Base-by-base conservation (phyloP, 2,329 filamentous ascomycete species). In the Talaromyces sp. region DNA sequence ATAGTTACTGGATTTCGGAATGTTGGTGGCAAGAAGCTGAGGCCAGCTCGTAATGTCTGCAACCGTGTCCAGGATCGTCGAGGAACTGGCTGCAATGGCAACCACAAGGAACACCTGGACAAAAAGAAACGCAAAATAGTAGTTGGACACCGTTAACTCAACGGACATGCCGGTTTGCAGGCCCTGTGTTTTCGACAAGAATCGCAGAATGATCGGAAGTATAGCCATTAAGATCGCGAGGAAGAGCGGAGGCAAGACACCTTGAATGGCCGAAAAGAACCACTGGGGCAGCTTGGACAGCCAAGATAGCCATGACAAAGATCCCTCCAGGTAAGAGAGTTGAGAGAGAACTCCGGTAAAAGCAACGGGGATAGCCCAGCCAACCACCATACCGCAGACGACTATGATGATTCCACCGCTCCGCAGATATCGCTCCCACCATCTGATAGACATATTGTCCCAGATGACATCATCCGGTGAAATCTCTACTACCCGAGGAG, bases 391-490 rank as follows among this genome's bases (percentile, higher is more conserved):
- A 6, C 82, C 90, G 39, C 82, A 74, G 8, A 96, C 88, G 27
- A 89, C 68, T 8, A 79, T 75, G 32, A 91, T 77, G 11, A 93
- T 88, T 9, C 88, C 72, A 39, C 80, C 83, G 2, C 87, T 87
- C 30, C 92, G 85, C 32, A 92, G 70, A 82, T 93, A 96, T 61
- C 88, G 85, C 65, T 93, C 88, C 92, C 93, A 98, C 93, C 95
- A 98, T 59, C 84, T 87, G 68, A 97, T 89, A 0, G 92, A 93
- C 88, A 99, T 93, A 71, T 99, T 99, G 66, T 96, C 91, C 95
- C 95, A 99, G 47, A 96, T 84, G 9, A 99, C 92, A 72, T 98
- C 93, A 51, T 88, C 88, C 0, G 95, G 95, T 7, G 92, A 92
- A 54, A 99, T 92, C 72, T 99, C 95, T n/a, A 96, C 90, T 47